phyloP scores from a whole-genome alignment of 306 rosid species.

The Delonix regia region DNA sequence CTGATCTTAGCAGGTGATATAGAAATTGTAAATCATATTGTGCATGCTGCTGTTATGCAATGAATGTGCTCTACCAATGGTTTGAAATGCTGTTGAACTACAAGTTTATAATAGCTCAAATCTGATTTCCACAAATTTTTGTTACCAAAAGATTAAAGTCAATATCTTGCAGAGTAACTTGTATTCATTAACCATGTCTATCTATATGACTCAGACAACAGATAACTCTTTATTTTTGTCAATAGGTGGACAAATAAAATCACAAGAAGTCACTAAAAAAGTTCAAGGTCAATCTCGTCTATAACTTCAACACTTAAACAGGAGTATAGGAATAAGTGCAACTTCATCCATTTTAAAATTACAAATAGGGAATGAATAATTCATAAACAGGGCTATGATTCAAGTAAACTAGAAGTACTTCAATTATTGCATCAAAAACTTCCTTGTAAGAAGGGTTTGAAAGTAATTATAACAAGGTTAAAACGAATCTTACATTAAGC shows the following conservation, averaged over 20 bases:
- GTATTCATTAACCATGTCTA: background rate
- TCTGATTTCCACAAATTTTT: background rate
- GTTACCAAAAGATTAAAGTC: background rate
- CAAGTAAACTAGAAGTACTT: background rate
- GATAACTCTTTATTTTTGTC: background rate
- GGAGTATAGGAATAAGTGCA: background rate
- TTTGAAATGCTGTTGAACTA: constrained; percentile 33
- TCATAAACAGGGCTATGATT: background rate
- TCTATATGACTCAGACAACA: background rate
- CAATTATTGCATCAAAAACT: background rate
- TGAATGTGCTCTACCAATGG: constrained; percentile 11
- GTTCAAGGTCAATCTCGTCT: background rate
- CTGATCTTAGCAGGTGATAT: constrained; percentile 23
- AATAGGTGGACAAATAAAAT: background rate
- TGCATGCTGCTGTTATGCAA: constrained; percentile 19
- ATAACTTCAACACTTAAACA: background rate
- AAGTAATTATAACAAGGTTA: background rate
- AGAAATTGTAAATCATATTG: constrained; percentile 26
- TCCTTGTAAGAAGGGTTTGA: background rate
- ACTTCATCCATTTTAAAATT: background rate
- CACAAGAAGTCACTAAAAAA: background rate
- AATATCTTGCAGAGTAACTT: background rate
- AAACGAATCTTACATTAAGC: too few relatives aligned
- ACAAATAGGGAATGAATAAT: background rate
- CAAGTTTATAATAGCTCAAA: background rate